Evolutionary conservation across 306 rosid genomes (phyloP).

Genomic region (Medicago truncatula): MtrunA17r5.0-ANR NC_053042.1:42035001-42035500

Average conservation of each 20-base stretch:
- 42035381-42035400: background rate
- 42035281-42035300: conserved; percentile 39
- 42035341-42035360: background rate
- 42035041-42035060: conserved; percentile 40
- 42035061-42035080: conserved; percentile 66
- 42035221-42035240: conserved; percentile 49
- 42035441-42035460: conserved; percentile 75
- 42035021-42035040: conserved; percentile 50
- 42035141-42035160: background rate
- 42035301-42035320: conserved; percentile 66
- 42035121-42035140: background rate
- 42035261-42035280: conserved; percentile 80
- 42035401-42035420: conserved; percentile 15
- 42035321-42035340: conserved; percentile 61
- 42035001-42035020: conserved; percentile 28
- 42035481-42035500: conserved; percentile 28
- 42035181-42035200: conserved; percentile 52
- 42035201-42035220: conserved; percentile 52
- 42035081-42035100: conserved; percentile 35
- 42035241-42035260: conserved; percentile 46
- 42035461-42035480: conserved; percentile 67
- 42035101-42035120: background rate
- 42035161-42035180: background rate
- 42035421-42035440: conserved; percentile 74
- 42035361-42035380: conserved; percentile 20